Conservation (phyloP, 495 filamentous ascomycete species). For the Neurospora cerealis region DNA sequence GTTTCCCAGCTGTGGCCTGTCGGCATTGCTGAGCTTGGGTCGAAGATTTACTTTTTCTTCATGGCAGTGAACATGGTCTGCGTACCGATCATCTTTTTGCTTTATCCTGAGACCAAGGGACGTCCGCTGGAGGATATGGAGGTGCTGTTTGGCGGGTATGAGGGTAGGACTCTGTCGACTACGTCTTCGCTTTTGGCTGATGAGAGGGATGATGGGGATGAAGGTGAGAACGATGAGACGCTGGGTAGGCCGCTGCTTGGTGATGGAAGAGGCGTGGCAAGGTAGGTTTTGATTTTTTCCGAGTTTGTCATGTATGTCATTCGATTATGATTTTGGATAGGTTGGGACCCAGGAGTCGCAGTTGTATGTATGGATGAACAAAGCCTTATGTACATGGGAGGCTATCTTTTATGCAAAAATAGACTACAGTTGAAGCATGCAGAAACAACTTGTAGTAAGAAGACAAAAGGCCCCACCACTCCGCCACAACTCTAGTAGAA, state of each 20-base stretch:
- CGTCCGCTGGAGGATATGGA: slow-evolving; percentile 45
- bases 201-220: neutral
- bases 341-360: neutral
- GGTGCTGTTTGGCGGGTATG: slow-evolving; percentile 28
- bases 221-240: neutral
- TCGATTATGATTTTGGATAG: neutral
- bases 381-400: neutral
- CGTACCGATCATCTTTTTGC: slow-evolving; percentile 35
- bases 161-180: neutral
- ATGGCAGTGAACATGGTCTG: slow-evolving; percentile 43
- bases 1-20: slow-evolving; percentile 44
- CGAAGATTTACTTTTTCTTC: slow-evolving; percentile 51
- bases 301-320: neutral
- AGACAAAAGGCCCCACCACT: neutral
- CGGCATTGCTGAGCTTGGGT: slow-evolving; percentile 39
- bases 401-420: neutral
- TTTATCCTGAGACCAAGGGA: slow-evolving; percentile 47
- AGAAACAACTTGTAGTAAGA: neutral
- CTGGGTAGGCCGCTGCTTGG: neutral
- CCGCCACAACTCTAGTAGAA: slow-evolving; percentile 16
- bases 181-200: neutral
- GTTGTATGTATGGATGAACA: neutral
- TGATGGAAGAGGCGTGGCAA: neutral
- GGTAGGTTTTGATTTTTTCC: neutral
- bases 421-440: neutral